A percentile compares a stretch with the other conserved stretches of the same genome.
These are phyloP conservation scores for Stenocarpella maydis DNA, from an alignment of 2,329 filamentous ascomycete genomes.

Conservation along the genomic window DNA sequence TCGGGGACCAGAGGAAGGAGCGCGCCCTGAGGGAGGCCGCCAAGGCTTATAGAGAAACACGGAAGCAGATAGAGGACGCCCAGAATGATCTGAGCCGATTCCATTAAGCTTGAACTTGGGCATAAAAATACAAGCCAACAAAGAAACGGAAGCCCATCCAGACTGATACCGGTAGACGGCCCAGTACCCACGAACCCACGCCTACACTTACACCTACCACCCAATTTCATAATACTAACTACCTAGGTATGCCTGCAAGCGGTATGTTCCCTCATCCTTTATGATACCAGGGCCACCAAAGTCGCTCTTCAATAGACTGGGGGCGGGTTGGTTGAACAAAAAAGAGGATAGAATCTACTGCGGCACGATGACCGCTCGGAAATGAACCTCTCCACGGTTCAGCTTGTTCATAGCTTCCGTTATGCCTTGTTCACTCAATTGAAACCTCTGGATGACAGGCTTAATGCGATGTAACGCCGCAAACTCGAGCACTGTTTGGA, in stretches of 20 bases:
- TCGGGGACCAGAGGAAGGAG: conserved; percentile 50
- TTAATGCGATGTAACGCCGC: conserved; percentile 41
- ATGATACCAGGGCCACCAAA: too few relatives aligned
- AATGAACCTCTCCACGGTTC: conserved; percentile 32
- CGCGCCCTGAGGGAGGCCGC: conserved; percentile 63
- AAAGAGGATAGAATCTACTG: not conserved
- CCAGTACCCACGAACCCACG: too few relatives aligned
- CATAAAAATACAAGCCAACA: too few relatives aligned
- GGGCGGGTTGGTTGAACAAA: too few relatives aligned
- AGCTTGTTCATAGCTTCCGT: conserved; percentile 32
- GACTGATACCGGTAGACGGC: too few relatives aligned
- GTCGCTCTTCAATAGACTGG: too few relatives aligned
- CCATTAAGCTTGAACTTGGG: too few relatives aligned
- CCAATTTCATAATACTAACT: too few relatives aligned
- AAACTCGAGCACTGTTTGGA: conserved; percentile 40
- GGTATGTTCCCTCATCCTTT: too few relatives aligned
- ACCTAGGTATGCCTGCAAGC: too few relatives aligned
- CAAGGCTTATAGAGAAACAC: conserved; percentile 59
- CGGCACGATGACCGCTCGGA: conserved; percentile 33
- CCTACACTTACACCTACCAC: too few relatives aligned
- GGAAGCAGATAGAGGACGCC: conserved; percentile 58
- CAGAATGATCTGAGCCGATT: conserved; percentile 53
- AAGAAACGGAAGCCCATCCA: too few relatives aligned
- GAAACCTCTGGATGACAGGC: conserved; percentile 42
- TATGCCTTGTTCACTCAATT: conserved; percentile 37